A percentile compares a stretch with the other conserved stretches of the same genome.
Conservation (phyloP, 1,284 basidiomycete species). For the Malassezia arunalokei region DNA sequence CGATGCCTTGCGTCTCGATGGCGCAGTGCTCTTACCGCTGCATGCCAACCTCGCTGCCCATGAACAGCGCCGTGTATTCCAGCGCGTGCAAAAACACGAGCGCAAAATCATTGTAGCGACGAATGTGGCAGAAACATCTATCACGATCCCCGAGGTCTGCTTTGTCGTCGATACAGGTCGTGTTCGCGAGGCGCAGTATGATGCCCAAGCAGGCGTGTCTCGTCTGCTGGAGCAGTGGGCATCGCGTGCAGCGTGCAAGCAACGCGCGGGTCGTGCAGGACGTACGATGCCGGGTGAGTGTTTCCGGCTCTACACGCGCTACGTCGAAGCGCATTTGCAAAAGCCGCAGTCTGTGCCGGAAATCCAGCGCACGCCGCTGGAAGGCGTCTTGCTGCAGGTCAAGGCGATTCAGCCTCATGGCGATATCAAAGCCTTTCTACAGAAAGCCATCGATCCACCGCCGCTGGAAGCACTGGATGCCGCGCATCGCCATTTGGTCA, state of each 20-base stretch:
- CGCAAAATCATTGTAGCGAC: slow-evolving; percentile 83
- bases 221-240: slow-evolving; percentile 67
- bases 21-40: slow-evolving; percentile 62
- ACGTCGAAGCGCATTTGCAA: slow-evolving; percentile 56
- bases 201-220: slow-evolving; percentile 64
- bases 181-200: slow-evolving; percentile 78
- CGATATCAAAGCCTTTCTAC: slow-evolving; percentile 62
- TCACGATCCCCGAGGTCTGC: slow-evolving; percentile 58
- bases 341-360: slow-evolving; percentile 53
- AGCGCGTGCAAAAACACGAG: slow-evolving; percentile 49
- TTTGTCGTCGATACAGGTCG: slow-evolving; percentile 60
- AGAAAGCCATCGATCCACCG: slow-evolving; percentile 72
- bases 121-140: slow-evolving; percentile 68
- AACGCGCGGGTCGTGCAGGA: slow-evolving; percentile 78
- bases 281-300: slow-evolving; percentile 52
- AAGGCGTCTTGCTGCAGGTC: slow-evolving; percentile 67
- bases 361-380: slow-evolving; percentile 76
- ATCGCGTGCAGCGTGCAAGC: slow-evolving; percentile 66
- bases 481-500: slow-evolving; percentile 62
- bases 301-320: slow-evolving; percentile 59
- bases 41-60: slow-evolving; percentile 77
- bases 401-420: slow-evolving; percentile 68
- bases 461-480: slow-evolving; percentile 63
- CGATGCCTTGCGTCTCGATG: slow-evolving; percentile 44
- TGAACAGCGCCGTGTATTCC: slow-evolving; percentile 72